Evolutionary conservation across 2,329 filamentous ascomycete species (phyloP), one percentile per base, ranked within the genome.

Genomic region (Didymella sp.): DNA sequence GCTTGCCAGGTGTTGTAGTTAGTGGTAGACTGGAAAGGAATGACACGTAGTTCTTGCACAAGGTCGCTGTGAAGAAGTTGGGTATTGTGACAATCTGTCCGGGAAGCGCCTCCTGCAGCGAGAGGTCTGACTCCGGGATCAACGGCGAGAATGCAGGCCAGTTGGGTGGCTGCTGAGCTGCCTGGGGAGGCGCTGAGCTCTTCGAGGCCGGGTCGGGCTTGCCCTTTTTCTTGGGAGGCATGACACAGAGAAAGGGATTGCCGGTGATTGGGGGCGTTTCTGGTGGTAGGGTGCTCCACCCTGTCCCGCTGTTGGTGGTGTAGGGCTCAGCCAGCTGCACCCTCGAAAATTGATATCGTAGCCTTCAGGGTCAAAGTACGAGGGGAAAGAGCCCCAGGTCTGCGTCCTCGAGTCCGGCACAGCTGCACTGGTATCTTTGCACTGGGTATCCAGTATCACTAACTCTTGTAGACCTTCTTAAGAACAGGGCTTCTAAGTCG

Each of bases 91-190:
- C 79, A 48, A 96, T 90, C 70, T 92, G 92, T 59, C 84, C 80
- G 0, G 79, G 73, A n/a, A 87, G 72, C 12, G 86, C 62, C 19
- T 85, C 79, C 28, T 86, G 80, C 25, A 91, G 81, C 7, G 74
- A 71, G 13, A 96, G 85, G 64, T 89, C 84, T 43, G 83, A 79
- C 41, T 89, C 77, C 42, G 90, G 88, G 40, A 92, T 77, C 9
- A 87, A 76, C 15, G 91, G 90, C 61, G 83, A 85, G 73, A 96
- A 86, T 21, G 80, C 77, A 31, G 91, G 91, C 91, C 91, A 94
- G 68, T 87, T 80, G 44, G 84, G 84, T 30, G 80, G 53, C 35
- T 50, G 57, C 21, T 59, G 59, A 30, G 50, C 33, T 43, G 58
- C 28, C 21, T 49, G 55, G 5, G 24, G 49, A 17, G 40, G 28